These are phyloP conservation scores for Fusarium succisae DNA, from an alignment of 2,329 filamentous ascomycete species.

Conservation along the genomic window DNA sequence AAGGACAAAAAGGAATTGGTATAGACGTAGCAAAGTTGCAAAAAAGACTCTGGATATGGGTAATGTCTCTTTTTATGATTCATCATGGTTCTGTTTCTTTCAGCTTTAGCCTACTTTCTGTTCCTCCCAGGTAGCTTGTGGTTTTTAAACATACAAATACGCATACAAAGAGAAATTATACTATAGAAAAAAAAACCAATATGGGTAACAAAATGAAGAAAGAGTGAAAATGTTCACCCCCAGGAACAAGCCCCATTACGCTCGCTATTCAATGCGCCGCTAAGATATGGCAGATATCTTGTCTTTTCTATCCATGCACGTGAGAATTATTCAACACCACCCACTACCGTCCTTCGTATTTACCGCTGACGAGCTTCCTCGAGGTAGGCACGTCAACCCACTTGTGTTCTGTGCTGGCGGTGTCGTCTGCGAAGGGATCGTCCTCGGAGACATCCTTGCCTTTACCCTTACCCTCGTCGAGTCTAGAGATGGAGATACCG, in stretches of 20 bases:
- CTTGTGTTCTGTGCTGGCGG: conserved; percentile 43
- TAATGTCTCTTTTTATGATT: conserved; percentile 18
- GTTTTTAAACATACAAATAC: conserved; percentile 10
- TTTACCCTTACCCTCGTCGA: conserved; percentile 62
- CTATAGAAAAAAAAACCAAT: neutral
- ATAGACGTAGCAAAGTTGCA: conserved; percentile 25
- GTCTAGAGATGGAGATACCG: conserved; percentile 71
- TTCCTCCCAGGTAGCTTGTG: conserved; percentile 2
- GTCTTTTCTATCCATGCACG: conserved; percentile 34
- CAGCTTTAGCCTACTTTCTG: conserved; percentile 1
- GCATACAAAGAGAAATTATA: conserved; percentile 26
- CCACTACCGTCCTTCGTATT: conserved; percentile 68
- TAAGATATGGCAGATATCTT: conserved; percentile 43
- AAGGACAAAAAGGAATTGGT: conserved; percentile 3
- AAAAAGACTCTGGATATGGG: neutral
- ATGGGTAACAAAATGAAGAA: conserved; percentile 23
- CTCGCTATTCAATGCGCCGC: conserved; percentile 45
- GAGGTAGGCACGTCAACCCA: conserved; percentile 76
- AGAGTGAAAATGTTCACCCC: conserved; percentile 34
- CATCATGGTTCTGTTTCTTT: conserved; percentile 12
- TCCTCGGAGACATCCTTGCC: conserved; percentile 60
- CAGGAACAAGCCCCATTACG: conserved; percentile 32
- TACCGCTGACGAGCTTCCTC: conserved; percentile 77
- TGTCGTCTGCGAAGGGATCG: conserved; percentile 75
- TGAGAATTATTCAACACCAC: conserved; percentile 9